phyloP scores from a whole-genome alignment of 306 rosid species.

The Herpetospermum pedunculosum region DNA sequence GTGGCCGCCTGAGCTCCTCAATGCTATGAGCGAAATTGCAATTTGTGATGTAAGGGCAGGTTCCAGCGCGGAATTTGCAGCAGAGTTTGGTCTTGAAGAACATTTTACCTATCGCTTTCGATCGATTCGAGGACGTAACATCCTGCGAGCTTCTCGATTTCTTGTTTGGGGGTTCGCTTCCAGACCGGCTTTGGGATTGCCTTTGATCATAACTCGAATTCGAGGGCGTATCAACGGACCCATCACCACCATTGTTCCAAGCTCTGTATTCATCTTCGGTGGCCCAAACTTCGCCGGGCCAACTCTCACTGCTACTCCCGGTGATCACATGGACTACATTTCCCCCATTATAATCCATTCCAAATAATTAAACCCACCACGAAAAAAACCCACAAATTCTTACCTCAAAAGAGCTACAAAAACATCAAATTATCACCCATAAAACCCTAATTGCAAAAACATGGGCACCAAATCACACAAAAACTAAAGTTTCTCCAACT shows the following conservation, averaged over 20 bases:
- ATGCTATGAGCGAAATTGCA: constrained; percentile 97
- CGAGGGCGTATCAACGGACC: constrained; percentile 40
- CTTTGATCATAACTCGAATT: constrained; percentile 65
- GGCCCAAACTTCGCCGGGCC: constrained; percentile 86
- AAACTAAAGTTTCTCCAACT: not conserved
- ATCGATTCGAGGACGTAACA: constrained; percentile 40
- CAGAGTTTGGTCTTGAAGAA: constrained; percentile 96
- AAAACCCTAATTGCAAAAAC: constrained; percentile 7
- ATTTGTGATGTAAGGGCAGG: constrained; percentile 78
- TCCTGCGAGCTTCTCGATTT: constrained; percentile 71
- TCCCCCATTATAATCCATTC: constrained; percentile 58
- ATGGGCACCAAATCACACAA: not conserved
- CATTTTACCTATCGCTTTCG: constrained; percentile 92
- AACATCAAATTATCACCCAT: not conserved
- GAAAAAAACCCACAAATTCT: not conserved
- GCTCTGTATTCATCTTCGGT: constrained; percentile 87
- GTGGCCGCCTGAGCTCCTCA: constrained; percentile 94
- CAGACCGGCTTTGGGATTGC: constrained; percentile 54
- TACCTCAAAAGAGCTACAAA: not conserved
- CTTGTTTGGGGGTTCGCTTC: constrained; percentile 79
- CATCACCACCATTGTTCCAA: constrained; percentile 46
- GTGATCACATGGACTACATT: constrained; percentile 77
- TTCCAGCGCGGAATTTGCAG: constrained; percentile 89
- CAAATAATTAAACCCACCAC: not conserved
- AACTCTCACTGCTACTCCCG: constrained; percentile 44